Percentiles rank a stretch among this genome's conserved stretches.
Conservation (phyloP, 1,284 basidiomycete species). For the Phellopilus nigrolimitatus region DNA sequence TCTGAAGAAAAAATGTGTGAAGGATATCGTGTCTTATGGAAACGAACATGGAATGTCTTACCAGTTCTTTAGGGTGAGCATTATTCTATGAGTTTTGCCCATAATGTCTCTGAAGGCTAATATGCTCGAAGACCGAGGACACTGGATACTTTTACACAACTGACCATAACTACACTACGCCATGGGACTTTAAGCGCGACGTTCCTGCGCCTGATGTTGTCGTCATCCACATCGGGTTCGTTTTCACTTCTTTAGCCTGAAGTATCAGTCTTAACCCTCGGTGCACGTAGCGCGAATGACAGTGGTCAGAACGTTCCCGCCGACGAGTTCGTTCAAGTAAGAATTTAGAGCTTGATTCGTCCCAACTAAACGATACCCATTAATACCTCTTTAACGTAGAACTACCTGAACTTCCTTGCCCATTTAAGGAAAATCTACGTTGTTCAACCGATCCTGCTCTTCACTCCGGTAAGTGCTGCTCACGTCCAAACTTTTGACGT, state of each 20-base stretch:
- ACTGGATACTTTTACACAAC: conserved; percentile 48
- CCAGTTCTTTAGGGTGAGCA: conserved; percentile 41
- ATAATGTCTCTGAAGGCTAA: conserved; percentile 1
- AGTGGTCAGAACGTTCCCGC: conserved; percentile 38
- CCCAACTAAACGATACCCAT: background rate
- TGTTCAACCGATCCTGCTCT: conserved; percentile 46
- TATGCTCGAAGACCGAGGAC: conserved; percentile 44
- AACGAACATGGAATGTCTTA: conserved; percentile 51
- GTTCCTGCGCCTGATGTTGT: conserved; percentile 44
- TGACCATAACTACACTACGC: conserved; percentile 56
- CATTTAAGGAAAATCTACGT: conserved; percentile 42
- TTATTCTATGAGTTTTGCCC: background rate
- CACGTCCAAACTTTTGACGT: conserved; percentile 1
- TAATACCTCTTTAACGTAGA: conserved; percentile 28
- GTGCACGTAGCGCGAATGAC: conserved; percentile 31
- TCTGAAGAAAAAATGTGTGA: background rate
- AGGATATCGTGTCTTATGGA: conserved; percentile 55
- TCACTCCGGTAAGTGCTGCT: conserved; percentile 41
- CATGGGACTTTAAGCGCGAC: conserved; percentile 50
- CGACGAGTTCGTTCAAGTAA: conserved; percentile 41
- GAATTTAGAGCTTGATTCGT: conserved; percentile 5
- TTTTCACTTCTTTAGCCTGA: conserved; percentile 5
- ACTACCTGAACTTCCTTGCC: conserved; percentile 32
- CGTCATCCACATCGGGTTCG: conserved; percentile 51
- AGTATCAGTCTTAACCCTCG: background rate